phyloP scores from a whole-genome alignment of 176 grass and related monocot genomes.

The Oryza meridionalis region DNA sequence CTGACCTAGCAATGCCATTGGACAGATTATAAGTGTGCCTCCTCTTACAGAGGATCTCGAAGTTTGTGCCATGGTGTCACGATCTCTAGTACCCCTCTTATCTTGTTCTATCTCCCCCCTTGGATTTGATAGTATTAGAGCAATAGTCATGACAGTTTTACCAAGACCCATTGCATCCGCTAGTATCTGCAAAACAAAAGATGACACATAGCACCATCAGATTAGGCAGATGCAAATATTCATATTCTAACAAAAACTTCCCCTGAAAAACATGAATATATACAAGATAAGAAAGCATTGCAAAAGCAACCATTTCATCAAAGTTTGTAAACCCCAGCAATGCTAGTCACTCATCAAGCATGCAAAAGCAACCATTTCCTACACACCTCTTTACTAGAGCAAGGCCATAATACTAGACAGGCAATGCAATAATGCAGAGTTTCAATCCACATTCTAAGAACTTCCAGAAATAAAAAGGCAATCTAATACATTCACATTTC shows the following conservation, averaged over 20 bases:
- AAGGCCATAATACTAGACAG: background rate
- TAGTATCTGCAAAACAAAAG: constrained; percentile 68
- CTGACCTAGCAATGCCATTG: constrained; percentile 85
- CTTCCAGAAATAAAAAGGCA: background rate
- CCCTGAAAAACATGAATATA: background rate
- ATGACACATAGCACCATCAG: background rate
- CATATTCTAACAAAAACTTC: background rate
- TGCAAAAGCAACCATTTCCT: background rate
- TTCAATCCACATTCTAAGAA: background rate
- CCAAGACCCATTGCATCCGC: constrained; percentile 97
- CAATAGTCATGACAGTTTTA: constrained; percentile 97
- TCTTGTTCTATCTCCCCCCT: constrained; percentile 53
- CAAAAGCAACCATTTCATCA: too few relatives aligned
- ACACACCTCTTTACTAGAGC: background rate
- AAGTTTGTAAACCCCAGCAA: background rate
- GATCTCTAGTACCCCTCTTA: background rate
- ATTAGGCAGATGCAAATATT: constrained; percentile 12
- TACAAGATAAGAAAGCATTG: background rate
- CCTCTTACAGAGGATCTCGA: constrained; percentile 46
- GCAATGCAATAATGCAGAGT: background rate
- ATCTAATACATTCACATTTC: background rate
- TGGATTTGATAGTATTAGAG: constrained; percentile 74
- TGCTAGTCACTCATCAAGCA: constrained; percentile 16
- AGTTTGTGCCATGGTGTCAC: background rate
- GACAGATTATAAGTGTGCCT: constrained; percentile 88